Base-by-base conservation (phyloP, 371 early-diverging fungal genomes). In the Mucor indicus region DNA sequence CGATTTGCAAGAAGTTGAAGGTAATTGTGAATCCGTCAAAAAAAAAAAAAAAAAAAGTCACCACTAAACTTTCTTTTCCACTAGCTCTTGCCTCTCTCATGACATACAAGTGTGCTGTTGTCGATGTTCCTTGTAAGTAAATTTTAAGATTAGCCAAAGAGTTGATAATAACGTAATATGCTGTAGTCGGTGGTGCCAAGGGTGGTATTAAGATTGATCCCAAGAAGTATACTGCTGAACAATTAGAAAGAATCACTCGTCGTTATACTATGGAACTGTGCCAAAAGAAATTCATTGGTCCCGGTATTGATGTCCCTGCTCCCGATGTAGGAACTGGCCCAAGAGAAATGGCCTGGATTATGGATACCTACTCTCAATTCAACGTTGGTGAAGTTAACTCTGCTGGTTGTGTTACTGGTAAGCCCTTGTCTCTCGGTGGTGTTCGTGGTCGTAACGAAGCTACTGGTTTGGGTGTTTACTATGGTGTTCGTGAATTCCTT, bases 91-190 rank as follows among this genome's bases (percentile, higher is more conserved):
- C 85, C 16, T 79, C 87, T 11, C 67, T 88, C 44, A 93, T 93
- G 93, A 92, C 93, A 19, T 93, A 82, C 75, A 93, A 93, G 74
- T 91, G 92, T 69, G 93, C 93, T 35, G 89, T 92, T 25, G 92
- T 93, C 21, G 92, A 93, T 69, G 93, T 93, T 47, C 93, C 93
- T 45, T 91, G 84, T 80, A 84, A 85, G 75, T 63, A 27, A 24
- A 17, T 24, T n/a, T 23, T 24, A 23, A 16, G 30, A 30, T 12
- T 21, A 30, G 21, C 22, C 8, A n/a, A n/a, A n/a, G n/a, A n/a
- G n/a, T n/a, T n/a, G n/a, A n/a, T n/a, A n/a, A n/a, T n/a, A n/a
- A n/a, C n/a, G n/a, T n/a, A n/a, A n/a, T n/a, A n/a, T n/a, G n/a
- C n/a, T 29, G 16, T 42, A 69, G 75, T 83, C 53, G 84, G 84